Conservation (phyloP, 2,329 filamentous ascomycete genomes). For the Gliomastix tumulicola region DNA sequence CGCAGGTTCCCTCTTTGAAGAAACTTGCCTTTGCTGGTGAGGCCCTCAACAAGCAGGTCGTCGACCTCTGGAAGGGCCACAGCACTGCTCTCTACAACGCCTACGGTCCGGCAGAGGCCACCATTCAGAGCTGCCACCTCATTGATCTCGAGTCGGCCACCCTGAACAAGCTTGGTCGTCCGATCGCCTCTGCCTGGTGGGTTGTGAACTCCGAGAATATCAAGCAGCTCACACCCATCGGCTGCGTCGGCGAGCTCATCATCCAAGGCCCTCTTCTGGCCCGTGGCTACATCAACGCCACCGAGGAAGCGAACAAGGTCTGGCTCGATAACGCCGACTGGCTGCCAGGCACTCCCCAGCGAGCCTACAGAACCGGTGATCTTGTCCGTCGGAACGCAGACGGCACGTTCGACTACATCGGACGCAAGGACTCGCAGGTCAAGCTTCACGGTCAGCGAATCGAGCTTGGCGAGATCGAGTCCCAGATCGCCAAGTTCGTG, state of each 20-base stretch:
- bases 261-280: constrained; percentile 16
- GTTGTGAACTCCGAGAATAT: constrained; percentile 10
- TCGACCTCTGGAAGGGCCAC: constrained; percentile 7
- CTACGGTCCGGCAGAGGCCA: constrained; percentile 32
- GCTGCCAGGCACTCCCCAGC: background rate
- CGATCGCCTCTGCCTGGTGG: constrained; percentile 9
- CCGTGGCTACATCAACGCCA: constrained; percentile 11
- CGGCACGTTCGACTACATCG: constrained; percentile 10
- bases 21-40: constrained; percentile 4
- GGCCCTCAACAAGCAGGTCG: constrained; percentile 14
- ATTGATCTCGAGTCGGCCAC: background rate
- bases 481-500: background rate
- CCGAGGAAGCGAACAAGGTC: background rate
- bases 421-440: constrained; percentile 33
- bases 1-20: constrained; percentile 2
- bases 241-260: constrained; percentile 15
- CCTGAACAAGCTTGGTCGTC: constrained; percentile 4
- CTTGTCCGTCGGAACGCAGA: constrained; percentile 6
- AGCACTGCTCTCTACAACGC: constrained; percentile 21
- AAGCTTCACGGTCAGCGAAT: constrained; percentile 29
- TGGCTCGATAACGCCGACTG: constrained; percentile 1
- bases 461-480: constrained; percentile 10
- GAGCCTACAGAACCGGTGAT: constrained; percentile 10
- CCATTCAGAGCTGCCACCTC: constrained; percentile 11
- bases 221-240: constrained; percentile 8